phyloP scores from a whole-genome alignment of 139 green algal species.

The Tetradesmus lagerheimii region DNA sequence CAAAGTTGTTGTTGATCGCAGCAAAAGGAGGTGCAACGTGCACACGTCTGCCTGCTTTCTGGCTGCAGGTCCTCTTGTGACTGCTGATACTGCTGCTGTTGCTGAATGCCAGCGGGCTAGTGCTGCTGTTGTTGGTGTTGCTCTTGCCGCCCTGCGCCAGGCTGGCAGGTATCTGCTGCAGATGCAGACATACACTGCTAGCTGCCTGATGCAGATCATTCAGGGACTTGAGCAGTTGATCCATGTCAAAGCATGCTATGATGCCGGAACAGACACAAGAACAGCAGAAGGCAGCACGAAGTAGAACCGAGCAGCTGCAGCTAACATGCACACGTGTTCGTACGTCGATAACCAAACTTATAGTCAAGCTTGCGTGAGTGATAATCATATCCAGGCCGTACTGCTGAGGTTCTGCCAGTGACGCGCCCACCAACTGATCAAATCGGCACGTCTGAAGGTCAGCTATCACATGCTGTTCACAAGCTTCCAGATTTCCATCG shows the following conservation, averaged over 20 bases:
- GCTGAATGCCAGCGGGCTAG: neutral
- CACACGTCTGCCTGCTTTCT: neutral
- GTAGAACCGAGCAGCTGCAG: neutral
- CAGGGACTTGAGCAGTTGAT: slow-evolving; percentile 2
- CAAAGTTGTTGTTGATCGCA: neutral
- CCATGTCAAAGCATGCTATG: slow-evolving; percentile 21
- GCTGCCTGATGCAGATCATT: slow-evolving; percentile 27
- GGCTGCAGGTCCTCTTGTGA: neutral
- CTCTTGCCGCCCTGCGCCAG: neutral
- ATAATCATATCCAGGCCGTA: neutral
- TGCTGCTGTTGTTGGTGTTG: slow-evolving; percentile 5
- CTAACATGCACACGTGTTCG: neutral
- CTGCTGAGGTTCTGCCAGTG: neutral
- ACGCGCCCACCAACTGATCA: neutral
- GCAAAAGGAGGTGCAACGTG: slow-evolving; percentile 33
- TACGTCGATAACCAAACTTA: neutral
- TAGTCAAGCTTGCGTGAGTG: neutral
- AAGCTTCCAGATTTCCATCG: neutral
- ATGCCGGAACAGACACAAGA: neutral
- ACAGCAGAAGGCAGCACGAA: neutral
- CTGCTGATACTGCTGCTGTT: neutral
- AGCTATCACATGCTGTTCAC: neutral
- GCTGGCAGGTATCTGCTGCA: neutral
- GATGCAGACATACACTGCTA: neutral
- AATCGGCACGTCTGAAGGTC: neutral